Base-by-base conservation (phyloP, 2,329 filamentous ascomycete genomes). In the Gremmenia infestans region DNA sequence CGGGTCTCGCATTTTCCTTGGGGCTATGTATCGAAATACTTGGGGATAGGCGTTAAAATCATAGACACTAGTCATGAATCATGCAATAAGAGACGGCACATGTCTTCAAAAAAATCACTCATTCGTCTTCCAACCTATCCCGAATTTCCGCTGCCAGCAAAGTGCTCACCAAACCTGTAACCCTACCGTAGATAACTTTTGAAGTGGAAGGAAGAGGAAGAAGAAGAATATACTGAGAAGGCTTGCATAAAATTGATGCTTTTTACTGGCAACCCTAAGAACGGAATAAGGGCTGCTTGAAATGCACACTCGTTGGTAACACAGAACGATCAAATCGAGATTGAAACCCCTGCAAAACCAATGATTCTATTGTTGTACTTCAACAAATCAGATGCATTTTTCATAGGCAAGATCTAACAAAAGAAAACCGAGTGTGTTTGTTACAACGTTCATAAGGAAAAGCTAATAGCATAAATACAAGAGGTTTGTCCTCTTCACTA, bases 101-200 rank as follows among this genome's bases (percentile, higher is more conserved):
- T 11, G 19, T 23, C 42, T 45, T 23, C 6, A 8, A 14, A 22
- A 22, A 36, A 7, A 32, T 35, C 32, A 47, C 19, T 35, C 32
- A 35, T 48, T 35, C 23, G 14, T 36, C 46, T 48, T 36, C 28
- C 15, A 35, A 48, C 7, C 32, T 36, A 32, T 79, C 75, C 87
- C 86, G 89, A 1, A 85, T 79, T 60, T 83, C 81, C 60, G 79
- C 79, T 8, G 84, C 83, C 45, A 89, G 67, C 3, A 86, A 45
- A 0, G 86, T 87, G 50, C 84, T 68, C 85, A 81, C 64, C 19
- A 86, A 71, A 78, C 85, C 86, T 11, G 78, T 78, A 11, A 78
- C 0, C 81, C 84, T 1, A 76, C 71, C 3, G 81, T 75, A 0
- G 76, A 19, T 19, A 19, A 19, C 19, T 19, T 19, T 2, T 8